Percentiles rank a stretch among this genome's conserved stretches.
phyloP scores from a whole-genome alignment of 768 basidiomycete genomes.

The Phaeolepiota aurea region DNA sequence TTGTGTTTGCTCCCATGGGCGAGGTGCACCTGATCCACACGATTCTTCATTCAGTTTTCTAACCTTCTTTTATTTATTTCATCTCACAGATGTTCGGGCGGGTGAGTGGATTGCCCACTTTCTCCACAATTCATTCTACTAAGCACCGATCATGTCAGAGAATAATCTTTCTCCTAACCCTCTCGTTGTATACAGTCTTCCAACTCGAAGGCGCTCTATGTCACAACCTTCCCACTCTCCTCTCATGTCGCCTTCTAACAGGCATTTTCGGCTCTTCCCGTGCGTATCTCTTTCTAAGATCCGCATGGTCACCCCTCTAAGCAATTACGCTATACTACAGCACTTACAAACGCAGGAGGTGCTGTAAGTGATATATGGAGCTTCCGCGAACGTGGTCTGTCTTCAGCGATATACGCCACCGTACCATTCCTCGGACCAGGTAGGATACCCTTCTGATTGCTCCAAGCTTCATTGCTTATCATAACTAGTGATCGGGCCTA shows the following conservation, averaged over 20 bases:
- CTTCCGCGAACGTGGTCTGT: conserved; percentile 50
- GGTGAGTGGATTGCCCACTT: conserved; percentile 19
- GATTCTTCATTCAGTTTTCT: neutral
- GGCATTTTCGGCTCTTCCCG: conserved; percentile 54
- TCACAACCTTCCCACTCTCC: conserved; percentile 36
- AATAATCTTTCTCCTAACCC: conserved; percentile 44
- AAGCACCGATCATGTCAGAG: conserved; percentile 23
- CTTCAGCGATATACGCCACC: conserved; percentile 49
- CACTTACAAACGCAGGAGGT: conserved; percentile 51
- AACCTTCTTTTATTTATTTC: conserved; percentile 4
- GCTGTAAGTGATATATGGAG: conserved; percentile 53
- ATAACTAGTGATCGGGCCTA: conserved; percentile 60
- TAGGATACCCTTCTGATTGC: conserved; percentile 11
- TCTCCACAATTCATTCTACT: neutral
- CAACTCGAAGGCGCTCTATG: conserved; percentile 47
- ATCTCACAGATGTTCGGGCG: conserved; percentile 40
- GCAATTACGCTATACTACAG: conserved; percentile 17
- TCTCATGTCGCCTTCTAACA: conserved; percentile 45
- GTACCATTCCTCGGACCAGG: conserved; percentile 53
- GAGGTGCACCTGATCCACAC: conserved; percentile 26
- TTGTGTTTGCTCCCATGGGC: conserved; percentile 51
- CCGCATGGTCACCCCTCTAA: conserved; percentile 4
- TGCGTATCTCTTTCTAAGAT: conserved; percentile 18
- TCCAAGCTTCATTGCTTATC: neutral
- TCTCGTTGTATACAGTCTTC: conserved; percentile 40